Evolutionary conservation across 257 asterid genomes (phyloP).

Genomic region (Penstemon newberryi): DNA sequence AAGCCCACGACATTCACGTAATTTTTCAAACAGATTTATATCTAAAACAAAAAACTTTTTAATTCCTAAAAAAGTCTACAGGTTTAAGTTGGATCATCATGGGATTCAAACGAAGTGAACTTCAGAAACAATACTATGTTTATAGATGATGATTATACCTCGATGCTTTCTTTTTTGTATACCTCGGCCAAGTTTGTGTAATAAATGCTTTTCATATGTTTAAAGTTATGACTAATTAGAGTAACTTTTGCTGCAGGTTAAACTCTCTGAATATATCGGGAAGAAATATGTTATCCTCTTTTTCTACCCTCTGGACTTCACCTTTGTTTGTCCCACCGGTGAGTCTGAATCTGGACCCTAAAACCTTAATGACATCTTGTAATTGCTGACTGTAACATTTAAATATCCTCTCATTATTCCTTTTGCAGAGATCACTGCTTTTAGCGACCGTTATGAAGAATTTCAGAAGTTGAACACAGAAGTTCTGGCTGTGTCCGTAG

Average conservation of each 20-base stretch:
- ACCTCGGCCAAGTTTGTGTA: not conserved
- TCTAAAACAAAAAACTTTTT: no score
- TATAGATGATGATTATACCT: not conserved
- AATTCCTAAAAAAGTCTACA: no score
- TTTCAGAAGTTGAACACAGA: constrained; percentile 46
- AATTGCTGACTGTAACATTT: constrained; percentile 15
- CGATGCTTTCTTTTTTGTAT: not conserved
- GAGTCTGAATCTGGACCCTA: constrained; percentile 32
- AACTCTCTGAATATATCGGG: constrained; percentile 88
- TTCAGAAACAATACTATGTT: no score
- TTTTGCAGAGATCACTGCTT: constrained; percentile 82
- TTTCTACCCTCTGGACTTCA: constrained; percentile 70
- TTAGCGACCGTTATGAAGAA: constrained; percentile 60
- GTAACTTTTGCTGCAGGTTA: constrained; percentile 62
- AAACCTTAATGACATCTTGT: constrained; percentile 10
- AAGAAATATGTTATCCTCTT: constrained; percentile 91
- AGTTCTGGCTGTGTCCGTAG: constrained; percentile 57
- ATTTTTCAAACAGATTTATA: no score
- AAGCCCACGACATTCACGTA: no score
- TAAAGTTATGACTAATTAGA: constrained; percentile 17
- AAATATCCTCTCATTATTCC: constrained; percentile 4
- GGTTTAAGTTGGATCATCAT: no score
- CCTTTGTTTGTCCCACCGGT: constrained; percentile 96
- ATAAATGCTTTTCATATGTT: no score
- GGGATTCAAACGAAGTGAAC: no score